phyloP scores from a whole-genome alignment of 345 rosid species.

The Iberis pinnata region DNA sequence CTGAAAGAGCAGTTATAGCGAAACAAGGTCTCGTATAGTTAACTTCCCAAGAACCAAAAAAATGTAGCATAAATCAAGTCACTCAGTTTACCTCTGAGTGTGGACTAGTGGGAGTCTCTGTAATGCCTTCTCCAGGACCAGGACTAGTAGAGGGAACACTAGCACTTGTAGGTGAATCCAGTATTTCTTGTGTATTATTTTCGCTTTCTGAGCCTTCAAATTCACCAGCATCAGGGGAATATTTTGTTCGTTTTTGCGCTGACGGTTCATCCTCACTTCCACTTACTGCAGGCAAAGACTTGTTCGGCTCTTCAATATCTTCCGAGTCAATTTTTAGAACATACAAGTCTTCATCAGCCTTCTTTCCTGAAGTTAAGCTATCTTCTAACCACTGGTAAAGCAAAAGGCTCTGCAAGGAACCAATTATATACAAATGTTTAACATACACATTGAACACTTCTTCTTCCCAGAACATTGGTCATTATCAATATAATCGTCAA shows the following conservation, averaged over 20 bases:
- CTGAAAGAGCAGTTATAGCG: background rate
- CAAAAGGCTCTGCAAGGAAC: slow-evolving; percentile 47
- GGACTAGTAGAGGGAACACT: slow-evolving; percentile 31
- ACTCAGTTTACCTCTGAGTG: slow-evolving; percentile 44
- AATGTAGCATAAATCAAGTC: background rate
- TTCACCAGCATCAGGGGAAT: slow-evolving; percentile 30
- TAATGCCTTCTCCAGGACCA: slow-evolving; percentile 31
- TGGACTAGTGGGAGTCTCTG: slow-evolving; percentile 30
- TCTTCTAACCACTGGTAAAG: slow-evolving; percentile 82
- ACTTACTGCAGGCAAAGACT: slow-evolving; percentile 28
- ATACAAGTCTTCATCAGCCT: slow-evolving; percentile 60
- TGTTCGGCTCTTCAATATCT: slow-evolving; percentile 25
- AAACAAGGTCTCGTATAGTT: background rate
- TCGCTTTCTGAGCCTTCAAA: slow-evolving; percentile 17
- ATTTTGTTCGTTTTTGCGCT: slow-evolving; percentile 34
- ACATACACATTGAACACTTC: too few relatives aligned
- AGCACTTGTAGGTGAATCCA: slow-evolving; percentile 32
- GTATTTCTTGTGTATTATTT: slow-evolving; percentile 12
- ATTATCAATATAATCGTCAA: too few relatives aligned
- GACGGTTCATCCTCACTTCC: slow-evolving; percentile 32
- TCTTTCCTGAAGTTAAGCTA: slow-evolving; percentile 60
- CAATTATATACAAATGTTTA: background rate
- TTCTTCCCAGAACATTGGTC: too few relatives aligned
- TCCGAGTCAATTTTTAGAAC: slow-evolving; percentile 33
- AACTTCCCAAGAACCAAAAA: background rate